Evolutionary conservation across 306 rosid species (phyloP).

Genomic region (Trifolium repens): DNA sequence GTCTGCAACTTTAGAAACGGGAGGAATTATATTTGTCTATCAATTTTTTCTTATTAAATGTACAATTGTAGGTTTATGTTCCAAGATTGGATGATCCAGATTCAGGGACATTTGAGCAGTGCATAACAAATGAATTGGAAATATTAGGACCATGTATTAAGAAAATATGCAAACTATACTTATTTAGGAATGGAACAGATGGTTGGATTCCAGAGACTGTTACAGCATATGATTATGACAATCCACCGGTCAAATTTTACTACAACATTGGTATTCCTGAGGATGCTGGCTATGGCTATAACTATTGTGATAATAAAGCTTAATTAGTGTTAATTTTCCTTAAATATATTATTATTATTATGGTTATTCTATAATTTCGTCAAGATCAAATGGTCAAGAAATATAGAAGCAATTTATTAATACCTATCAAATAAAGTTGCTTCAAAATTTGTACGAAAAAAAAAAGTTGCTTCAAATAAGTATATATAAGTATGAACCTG

Average conservation of each 20-base stretch:
- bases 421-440: too few species aligned
- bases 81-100: constrained; percentile 44
- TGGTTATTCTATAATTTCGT: background rate
- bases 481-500: too few species aligned
- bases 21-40: background rate
- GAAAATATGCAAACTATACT: background rate
- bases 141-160: background rate
- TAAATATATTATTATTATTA: background rate
- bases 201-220: constrained; percentile 13
- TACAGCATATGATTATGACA: background rate
- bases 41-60: background rate
- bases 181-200: constrained; percentile 1
- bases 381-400: background rate
- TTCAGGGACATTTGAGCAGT: background rate
- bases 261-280: background rate
- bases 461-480: too few species aligned
- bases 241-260: background rate
- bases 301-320: constrained; percentile 4
- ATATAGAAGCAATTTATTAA: background rate
- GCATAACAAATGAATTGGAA: background rate
- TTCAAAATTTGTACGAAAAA: too few species aligned
- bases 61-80: constrained; percentile 46
- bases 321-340: background rate
- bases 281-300: background rate
- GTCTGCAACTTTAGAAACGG: too few species aligned